Base-by-base conservation (phyloP, 768 basidiomycete species). In the Phanerochaete carnosa region DNA sequence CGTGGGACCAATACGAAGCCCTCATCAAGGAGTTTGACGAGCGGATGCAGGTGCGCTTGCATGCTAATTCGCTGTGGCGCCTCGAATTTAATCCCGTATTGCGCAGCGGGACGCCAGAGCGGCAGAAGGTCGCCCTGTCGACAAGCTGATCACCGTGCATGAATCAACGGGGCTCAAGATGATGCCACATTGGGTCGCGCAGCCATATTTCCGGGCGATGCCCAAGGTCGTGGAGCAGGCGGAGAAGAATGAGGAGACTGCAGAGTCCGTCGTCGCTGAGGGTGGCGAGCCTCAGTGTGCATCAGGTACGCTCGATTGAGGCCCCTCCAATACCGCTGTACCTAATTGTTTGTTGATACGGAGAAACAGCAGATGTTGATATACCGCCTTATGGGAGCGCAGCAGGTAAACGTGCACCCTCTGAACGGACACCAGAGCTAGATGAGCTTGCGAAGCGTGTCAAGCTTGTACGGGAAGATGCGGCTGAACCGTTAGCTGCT, bases 131-230 rank as follows among this genome's bases (percentile, higher is more conserved):
- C 63, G 66, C 33, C 45, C 72, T 0, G 29, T 73, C 16, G 74
- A 76, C 54, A 77, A 78, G 33, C 62, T 83, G 25, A 68, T 81
- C 37, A 70, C 62, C 22, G 54, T 78, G 1, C 83, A 87, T 28
- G 69, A 76, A 3, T 67, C 63, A 49, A 83, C 81, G 0, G 83
- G 85, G 6, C 71, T 87, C 45, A 77, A 77, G 45, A 63, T 77
- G 0, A 73, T 91, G 6, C 90, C 89, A 0, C 81, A 85, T 65
- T 92, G 88, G 84, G 77, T 88, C 23, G 81, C 83, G 13, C 90
- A 93, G 68, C 90, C 90, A 1, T 85, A 89, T 65, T 79, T 89
- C 63, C 77, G 88, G 8, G 80, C 82, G 2, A 23, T 26, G 25
- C 39, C 51, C 50, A 51, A 59, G 35, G 51, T 28, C 15, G 60